Conservation (phyloP, 768 basidiomycete species). For the Sporobolomyces pararoseus region DNA sequence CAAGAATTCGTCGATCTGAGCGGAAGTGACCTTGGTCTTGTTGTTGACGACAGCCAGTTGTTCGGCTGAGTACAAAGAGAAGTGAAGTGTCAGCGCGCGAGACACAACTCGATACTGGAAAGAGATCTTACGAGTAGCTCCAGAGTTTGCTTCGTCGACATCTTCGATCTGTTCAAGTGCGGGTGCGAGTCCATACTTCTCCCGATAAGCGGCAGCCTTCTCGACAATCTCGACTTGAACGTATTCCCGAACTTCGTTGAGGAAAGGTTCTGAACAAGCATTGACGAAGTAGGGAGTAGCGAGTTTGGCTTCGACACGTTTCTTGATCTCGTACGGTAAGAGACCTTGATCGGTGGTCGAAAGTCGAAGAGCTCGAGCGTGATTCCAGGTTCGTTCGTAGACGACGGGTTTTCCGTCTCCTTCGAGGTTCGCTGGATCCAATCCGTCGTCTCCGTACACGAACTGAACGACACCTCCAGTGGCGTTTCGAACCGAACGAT, state of each 20-base stretch:
- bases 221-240: slow-evolving; percentile 63
- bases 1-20: slow-evolving; percentile 73
- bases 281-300: slow-evolving; percentile 56
- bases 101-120: too few relatives aligned
- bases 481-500: slow-evolving; percentile 90
- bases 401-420: slow-evolving; percentile 93
- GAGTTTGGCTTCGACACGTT: slow-evolving; percentile 57
- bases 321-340: slow-evolving; percentile 79
- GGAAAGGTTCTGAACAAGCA: slow-evolving; percentile 69
- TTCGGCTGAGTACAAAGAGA: slow-evolving; percentile 47
- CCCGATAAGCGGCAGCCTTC: slow-evolving; percentile 64
- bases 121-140: slow-evolving; percentile 26
- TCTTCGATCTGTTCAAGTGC: slow-evolving; percentile 53
- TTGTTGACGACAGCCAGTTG: slow-evolving; percentile 79
- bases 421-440: slow-evolving; percentile 94
- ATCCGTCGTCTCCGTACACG: slow-evolving; percentile 89
- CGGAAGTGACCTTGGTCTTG: slow-evolving; percentile 77
- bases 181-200: slow-evolving; percentile 73
- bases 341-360: slow-evolving; percentile 60
- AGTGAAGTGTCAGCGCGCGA: too few relatives aligned
- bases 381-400: slow-evolving; percentile 77
- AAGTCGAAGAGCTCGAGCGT: slow-evolving; percentile 65
- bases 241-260: slow-evolving; percentile 66
- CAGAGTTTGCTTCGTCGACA: background rate
- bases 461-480: slow-evolving; percentile 95